Conservation (phyloP, 805 yeast species). For the Myxozyma melibiosi region DNA sequence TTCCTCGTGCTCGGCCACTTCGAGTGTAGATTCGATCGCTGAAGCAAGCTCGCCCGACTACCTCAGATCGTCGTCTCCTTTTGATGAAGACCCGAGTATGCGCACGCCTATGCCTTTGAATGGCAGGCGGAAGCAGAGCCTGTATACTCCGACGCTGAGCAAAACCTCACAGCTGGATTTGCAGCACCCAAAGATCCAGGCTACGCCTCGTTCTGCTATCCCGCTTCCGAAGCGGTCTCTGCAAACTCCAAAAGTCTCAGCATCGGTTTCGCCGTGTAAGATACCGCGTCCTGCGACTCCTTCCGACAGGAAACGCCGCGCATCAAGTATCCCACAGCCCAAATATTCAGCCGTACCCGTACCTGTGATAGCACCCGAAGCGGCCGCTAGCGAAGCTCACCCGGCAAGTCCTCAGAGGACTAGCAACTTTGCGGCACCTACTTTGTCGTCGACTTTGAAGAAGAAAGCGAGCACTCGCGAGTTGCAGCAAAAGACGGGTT, state of each 20-base stretch:
- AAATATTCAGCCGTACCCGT: slow-evolving; percentile 12
- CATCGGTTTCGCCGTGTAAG: background rate
- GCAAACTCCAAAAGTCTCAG: slow-evolving; percentile 3
- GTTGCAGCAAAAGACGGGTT: background rate
- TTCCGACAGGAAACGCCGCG: slow-evolving; percentile 14
- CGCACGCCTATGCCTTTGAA: slow-evolving; percentile 12
- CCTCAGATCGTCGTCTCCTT: slow-evolving; percentile 20
- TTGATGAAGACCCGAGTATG: slow-evolving; percentile 18
- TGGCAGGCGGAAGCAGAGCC: background rate
- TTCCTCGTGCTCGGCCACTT: slow-evolving; percentile 17
- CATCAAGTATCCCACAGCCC: slow-evolving; percentile 22
- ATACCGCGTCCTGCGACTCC: slow-evolving; percentile 21
- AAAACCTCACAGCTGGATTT: background rate
- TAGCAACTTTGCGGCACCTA: slow-evolving; percentile 2
- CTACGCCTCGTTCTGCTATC: slow-evolving; percentile 15
- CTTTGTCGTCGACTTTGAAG: slow-evolving; percentile 6
- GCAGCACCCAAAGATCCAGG: background rate
- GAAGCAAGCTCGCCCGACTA: slow-evolving; percentile 1
- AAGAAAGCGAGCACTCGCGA: slow-evolving; percentile 5
- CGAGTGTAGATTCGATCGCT: slow-evolving; percentile 7
- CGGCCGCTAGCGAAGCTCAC: background rate
- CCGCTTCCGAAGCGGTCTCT: slow-evolving; percentile 16
- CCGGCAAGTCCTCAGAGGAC: background rate
- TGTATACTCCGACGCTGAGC: background rate
- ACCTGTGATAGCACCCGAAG: background rate